Percentiles rank a stretch among this genome's conserved stretches.
Conservation (phyloP, 306 rosid species). For the Trichosanthes truncata region DNA sequence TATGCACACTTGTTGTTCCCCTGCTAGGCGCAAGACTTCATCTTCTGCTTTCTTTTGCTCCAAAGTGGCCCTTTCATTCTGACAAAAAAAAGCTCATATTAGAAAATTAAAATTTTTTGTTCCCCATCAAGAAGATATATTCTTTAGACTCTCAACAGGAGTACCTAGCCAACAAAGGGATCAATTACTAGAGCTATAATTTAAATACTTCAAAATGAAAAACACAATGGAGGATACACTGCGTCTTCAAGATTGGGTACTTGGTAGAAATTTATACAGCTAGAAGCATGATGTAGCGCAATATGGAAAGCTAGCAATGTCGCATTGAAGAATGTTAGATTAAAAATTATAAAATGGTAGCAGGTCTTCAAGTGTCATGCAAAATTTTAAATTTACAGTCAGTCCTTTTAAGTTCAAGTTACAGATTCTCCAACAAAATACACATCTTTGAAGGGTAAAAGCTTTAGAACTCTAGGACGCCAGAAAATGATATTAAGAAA, state of each 20-base stretch:
- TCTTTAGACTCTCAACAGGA: neutral
- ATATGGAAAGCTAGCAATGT: neutral
- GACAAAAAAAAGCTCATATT: neutral
- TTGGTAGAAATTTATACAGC: neutral
- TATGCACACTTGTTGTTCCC: constrained; percentile 45
- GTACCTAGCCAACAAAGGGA: neutral
- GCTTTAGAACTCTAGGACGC: neutral
- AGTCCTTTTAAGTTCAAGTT: neutral
- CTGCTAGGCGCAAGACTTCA: constrained; percentile 43
- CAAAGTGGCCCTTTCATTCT: constrained; percentile 59
- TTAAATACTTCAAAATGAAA: neutral
- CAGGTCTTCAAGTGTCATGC: neutral
- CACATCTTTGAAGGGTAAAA: neutral
- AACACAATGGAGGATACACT: neutral
- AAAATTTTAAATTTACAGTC: neutral
- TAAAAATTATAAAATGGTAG: neutral
- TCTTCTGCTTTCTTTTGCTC: constrained; percentile 65
- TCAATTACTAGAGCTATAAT: neutral
- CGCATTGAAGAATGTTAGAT: neutral
- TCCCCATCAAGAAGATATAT: neutral
- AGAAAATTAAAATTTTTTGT: neutral
- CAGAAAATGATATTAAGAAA: neutral
- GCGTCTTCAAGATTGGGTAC: neutral
- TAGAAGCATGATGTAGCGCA: neutral
- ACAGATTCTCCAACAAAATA: neutral